Percentiles rank a stretch among this genome's conserved stretches.
Conservation (phyloP, 2,329 filamentous ascomycete genomes). For the Apiospora phragmitis region DNA sequence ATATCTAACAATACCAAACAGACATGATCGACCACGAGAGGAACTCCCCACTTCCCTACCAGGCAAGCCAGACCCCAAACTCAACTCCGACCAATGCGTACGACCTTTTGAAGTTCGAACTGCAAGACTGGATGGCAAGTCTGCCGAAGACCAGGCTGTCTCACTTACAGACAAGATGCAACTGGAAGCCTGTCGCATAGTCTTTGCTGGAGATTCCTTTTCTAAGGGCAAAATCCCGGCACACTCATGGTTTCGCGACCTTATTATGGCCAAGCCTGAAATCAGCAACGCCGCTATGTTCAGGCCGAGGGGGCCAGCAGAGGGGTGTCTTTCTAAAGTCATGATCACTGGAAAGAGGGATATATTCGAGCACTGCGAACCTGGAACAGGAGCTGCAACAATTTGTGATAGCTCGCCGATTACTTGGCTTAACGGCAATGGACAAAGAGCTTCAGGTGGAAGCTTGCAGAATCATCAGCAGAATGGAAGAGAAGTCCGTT, state of each 20-base stretch:
- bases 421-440: slow-evolving; percentile 60
- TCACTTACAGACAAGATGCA: slow-evolving; percentile 54
- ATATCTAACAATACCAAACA: slow-evolving; percentile 41
- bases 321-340: slow-evolving; percentile 48
- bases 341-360: slow-evolving; percentile 59
- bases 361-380: slow-evolving; percentile 57
- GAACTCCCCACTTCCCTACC: slow-evolving; percentile 55
- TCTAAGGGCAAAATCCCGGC: slow-evolving; percentile 38
- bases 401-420: slow-evolving; percentile 50
- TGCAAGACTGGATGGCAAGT: slow-evolving; percentile 53
- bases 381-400: slow-evolving; percentile 56
- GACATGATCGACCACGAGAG: slow-evolving; percentile 66
- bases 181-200: slow-evolving; percentile 59
- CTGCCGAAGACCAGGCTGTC: slow-evolving; percentile 41
- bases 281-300: slow-evolving; percentile 47
- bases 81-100: slow-evolving; percentile 58
- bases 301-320: slow-evolving; percentile 44
- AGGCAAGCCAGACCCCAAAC: slow-evolving; percentile 44
- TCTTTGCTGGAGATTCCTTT: slow-evolving; percentile 54
- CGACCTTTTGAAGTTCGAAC: slow-evolving; percentile 59
- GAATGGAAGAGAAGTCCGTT: slow-evolving; percentile 54
- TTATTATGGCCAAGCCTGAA: slow-evolving; percentile 52
- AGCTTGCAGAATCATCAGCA: slow-evolving; percentile 57
- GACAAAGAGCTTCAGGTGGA: slow-evolving; percentile 61
- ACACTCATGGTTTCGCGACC: slow-evolving; percentile 58